phyloP scores from a whole-genome alignment of 2,329 filamentous ascomycete genomes.

The Plenodomus lindquistii region DNA sequence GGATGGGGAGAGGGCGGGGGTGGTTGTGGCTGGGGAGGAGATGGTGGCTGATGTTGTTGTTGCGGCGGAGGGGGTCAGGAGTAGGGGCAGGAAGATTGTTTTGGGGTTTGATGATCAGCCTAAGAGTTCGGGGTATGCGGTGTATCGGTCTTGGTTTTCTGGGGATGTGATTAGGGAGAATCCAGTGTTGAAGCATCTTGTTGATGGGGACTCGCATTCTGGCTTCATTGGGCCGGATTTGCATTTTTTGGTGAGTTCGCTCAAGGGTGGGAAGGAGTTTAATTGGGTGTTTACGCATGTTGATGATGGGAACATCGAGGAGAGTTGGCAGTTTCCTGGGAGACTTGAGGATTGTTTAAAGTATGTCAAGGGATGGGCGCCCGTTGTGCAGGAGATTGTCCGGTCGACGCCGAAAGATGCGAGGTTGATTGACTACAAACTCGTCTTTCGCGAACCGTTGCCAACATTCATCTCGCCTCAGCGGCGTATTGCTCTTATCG shows the following conservation, averaged over 20 bases:
- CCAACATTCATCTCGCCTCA: conserved; percentile 56
- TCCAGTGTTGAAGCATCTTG: conserved; percentile 34
- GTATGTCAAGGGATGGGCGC: conserved; percentile 37
- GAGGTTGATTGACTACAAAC: conserved; percentile 57
- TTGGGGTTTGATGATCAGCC: conserved; percentile 57
- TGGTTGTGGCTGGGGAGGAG: conserved; percentile 53
- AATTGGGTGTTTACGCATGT: conserved; percentile 46
- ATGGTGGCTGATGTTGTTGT: conserved; percentile 55
- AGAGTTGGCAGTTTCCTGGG: conserved; percentile 40
- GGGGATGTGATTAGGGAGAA: conserved; percentile 32
- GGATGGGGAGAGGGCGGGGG: conserved; percentile 55
- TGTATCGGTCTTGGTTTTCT: conserved; percentile 53
- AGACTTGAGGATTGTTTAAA: conserved; percentile 36
- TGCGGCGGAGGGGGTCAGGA: conserved; percentile 58
- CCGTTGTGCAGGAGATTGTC: conserved; percentile 37
- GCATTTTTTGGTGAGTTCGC: conserved; percentile 41
- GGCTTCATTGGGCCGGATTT: conserved; percentile 42
- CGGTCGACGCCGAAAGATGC: conserved; percentile 37
- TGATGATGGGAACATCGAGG: conserved; percentile 44
- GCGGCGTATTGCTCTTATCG: conserved; percentile 55
- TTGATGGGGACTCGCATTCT: conserved; percentile 38
- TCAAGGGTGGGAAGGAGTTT: conserved; percentile 42
- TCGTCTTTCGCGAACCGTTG: conserved; percentile 58
- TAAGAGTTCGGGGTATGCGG: conserved; percentile 58
- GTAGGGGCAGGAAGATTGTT: conserved; percentile 56